Percentiles rank a stretch among this genome's conserved stretches.
phyloP scores from a whole-genome alignment of 495 filamentous ascomycete species.

The Glarea lozoyensis region DNA sequence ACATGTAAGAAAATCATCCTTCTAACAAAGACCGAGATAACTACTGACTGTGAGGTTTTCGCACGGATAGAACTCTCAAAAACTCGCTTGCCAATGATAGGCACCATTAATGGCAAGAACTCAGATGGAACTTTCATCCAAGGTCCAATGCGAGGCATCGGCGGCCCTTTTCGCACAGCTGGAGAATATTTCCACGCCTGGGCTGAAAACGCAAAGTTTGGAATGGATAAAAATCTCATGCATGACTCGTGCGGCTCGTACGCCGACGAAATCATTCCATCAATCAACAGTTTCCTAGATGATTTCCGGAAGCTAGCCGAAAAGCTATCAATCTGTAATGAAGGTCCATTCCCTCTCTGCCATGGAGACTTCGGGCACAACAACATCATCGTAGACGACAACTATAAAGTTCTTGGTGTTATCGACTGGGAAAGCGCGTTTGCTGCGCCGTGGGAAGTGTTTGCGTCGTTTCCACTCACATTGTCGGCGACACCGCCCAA shows the following conservation, averaged over 20 bases:
- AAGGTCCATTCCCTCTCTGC: conserved; percentile 21
- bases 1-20: background rate
- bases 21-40: background rate
- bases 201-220: conserved; percentile 11
- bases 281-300: conserved; percentile 13
- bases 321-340: conserved; percentile 9
- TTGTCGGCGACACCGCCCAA: conserved; percentile 4
- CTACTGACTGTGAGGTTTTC: too few relatives aligned
- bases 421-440: conserved; percentile 30
- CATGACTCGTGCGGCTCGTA: conserved; percentile 1
- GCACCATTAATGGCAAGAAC: conserved; percentile 5
- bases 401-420: conserved; percentile 22
- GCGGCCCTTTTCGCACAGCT: conserved; percentile 21
- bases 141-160: conserved; percentile 19
- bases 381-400: conserved; percentile 27
- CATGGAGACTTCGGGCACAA: conserved; percentile 27
- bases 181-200: conserved; percentile 17
- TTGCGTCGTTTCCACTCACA: conserved; percentile 6
- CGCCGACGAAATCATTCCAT: conserved; percentile 8
- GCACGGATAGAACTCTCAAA: background rate
- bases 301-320: conserved; percentile 11
- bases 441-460: conserved; percentile 21
- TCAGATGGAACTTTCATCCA: conserved; percentile 11
- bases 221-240: conserved; percentile 6
- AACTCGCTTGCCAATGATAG: background rate